Conservation (phyloP, 441 rosid genomes). For the Geranium incanum region DNA sequence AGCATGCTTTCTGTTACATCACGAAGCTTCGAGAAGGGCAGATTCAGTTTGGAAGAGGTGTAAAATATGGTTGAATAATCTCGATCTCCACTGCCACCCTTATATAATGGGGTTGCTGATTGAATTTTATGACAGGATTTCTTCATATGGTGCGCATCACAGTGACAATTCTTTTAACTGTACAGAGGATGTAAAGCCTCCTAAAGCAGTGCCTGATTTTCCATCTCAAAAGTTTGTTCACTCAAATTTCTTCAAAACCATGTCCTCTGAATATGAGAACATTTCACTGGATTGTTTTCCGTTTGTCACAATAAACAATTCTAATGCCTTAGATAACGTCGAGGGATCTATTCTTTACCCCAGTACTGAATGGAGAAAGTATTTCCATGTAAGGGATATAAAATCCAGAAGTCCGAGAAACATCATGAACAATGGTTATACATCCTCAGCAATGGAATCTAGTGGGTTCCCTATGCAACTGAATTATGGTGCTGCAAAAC, state of each 20-base stretch:
- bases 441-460: slow-evolving; percentile 18
- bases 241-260: slow-evolving; percentile 62
- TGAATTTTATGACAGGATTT: slow-evolving; percentile 47
- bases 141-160: slow-evolving; percentile 32
- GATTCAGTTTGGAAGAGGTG: slow-evolving; percentile 31
- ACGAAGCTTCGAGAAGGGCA: slow-evolving; percentile 41
- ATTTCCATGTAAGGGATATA: slow-evolving; percentile 34
- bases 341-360: slow-evolving; percentile 47
- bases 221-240: slow-evolving; percentile 60
- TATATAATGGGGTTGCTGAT: slow-evolving; percentile 46
- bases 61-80: slow-evolving; percentile 47
- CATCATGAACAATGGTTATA: slow-evolving; percentile 32
- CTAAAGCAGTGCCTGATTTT: slow-evolving; percentile 32
- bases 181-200: slow-evolving; percentile 25
- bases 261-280: slow-evolving; percentile 41
- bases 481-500: slow-evolving; percentile 25
- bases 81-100: slow-evolving; percentile 84
- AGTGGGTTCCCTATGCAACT: slow-evolving; percentile 20
- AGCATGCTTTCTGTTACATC: slow-evolving; percentile 49
- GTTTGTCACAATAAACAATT: slow-evolving; percentile 50
- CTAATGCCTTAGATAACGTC: slow-evolving; percentile 47
- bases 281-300: slow-evolving; percentile 69
- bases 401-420: slow-evolving; percentile 33
- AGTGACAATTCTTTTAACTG: slow-evolving; percentile 24
- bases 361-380: slow-evolving; percentile 55